Conservation (phyloP, 306 rosid species). For the Lathyrus oleraceus region DNA sequence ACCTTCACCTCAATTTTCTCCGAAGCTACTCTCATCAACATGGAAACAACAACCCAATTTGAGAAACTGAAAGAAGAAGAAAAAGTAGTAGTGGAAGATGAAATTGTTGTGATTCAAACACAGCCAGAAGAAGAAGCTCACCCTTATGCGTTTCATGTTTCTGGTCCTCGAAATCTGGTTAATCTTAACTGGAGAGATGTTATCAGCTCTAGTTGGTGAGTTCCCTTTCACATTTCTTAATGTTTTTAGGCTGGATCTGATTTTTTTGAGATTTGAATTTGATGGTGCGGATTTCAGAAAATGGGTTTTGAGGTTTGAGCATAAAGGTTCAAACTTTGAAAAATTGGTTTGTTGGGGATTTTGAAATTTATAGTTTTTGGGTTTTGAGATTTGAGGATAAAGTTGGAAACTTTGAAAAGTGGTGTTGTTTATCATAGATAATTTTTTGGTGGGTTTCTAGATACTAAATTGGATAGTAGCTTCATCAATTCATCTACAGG, state of each 20-base stretch:
- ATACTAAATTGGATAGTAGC: not conserved
- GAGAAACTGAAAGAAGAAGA: slow-evolving; percentile 21
- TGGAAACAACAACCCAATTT: slow-evolving; percentile 35
- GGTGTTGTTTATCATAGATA: not conserved
- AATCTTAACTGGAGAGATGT: slow-evolving; percentile 89
- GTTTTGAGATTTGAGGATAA: slow-evolving; percentile 1
- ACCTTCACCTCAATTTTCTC: no score
- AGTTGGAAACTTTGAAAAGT: slow-evolving; percentile 13
- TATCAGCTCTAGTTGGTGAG: slow-evolving; percentile 83
- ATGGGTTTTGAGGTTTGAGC: not conserved
- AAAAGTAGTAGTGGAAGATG: not conserved
- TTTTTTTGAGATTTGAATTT: not conserved
- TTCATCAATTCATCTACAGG: not conserved
- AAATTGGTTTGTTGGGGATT: not conserved
- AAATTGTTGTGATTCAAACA: not conserved
- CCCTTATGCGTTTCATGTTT: slow-evolving; percentile 86
- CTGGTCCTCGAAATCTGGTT: slow-evolving; percentile 85
- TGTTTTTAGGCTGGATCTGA: not conserved
- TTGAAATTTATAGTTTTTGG: not conserved
- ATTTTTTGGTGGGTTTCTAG: not conserved
- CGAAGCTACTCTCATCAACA: not conserved
- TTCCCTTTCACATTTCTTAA: slow-evolving; percentile 33
- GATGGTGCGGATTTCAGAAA: not conserved
- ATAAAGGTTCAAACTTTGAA: not conserved
- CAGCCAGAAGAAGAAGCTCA: slow-evolving; percentile 43